Conservation (phyloP, 345 rosid genomes). For the Noccaea caerulescens region DNA sequence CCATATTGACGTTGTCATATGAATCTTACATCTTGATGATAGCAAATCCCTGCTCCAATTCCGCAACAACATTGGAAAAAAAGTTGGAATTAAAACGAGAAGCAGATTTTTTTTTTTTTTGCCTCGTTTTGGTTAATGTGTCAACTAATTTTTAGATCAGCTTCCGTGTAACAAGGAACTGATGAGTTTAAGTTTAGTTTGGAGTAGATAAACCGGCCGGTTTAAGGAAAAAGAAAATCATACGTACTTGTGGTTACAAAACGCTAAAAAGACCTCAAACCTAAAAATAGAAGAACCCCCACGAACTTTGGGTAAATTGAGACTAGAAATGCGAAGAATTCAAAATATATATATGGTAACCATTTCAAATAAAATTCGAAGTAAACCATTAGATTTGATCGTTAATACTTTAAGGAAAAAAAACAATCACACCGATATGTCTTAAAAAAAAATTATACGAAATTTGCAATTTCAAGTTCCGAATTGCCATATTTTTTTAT, state of each 20-base stretch:
- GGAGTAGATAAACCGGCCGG: slow-evolving; percentile 3
- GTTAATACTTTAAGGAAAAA: too few relatives aligned
- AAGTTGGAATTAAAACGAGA: background rate
- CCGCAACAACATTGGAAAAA: background rate
- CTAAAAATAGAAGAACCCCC: slow-evolving; percentile 28
- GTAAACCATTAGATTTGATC: too few relatives aligned
- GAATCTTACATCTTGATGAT: slow-evolving; percentile 22
- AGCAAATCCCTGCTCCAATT: slow-evolving; percentile 20
- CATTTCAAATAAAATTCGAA: background rate
- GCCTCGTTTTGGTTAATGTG: background rate
- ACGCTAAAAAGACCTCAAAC: background rate
- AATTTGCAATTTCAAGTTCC: too few relatives aligned
- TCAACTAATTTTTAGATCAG: slow-evolving; percentile 6
- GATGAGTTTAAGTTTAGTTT: slow-evolving; percentile 23
- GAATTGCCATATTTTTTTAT: too few relatives aligned
- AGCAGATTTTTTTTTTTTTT: background rate
- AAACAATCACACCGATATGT: too few relatives aligned
- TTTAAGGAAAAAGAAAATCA: background rate
- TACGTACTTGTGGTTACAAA: slow-evolving; percentile 34
- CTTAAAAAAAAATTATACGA: too few relatives aligned
- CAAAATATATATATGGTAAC: too few relatives aligned
- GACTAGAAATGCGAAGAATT: background rate
- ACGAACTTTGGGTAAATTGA: slow-evolving; percentile 2
- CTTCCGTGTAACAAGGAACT: slow-evolving; percentile 36
- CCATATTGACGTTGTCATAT: slow-evolving; percentile 36